phyloP scores from a whole-genome alignment of 306 rosid genomes.

The Vicia villosa region DNA sequence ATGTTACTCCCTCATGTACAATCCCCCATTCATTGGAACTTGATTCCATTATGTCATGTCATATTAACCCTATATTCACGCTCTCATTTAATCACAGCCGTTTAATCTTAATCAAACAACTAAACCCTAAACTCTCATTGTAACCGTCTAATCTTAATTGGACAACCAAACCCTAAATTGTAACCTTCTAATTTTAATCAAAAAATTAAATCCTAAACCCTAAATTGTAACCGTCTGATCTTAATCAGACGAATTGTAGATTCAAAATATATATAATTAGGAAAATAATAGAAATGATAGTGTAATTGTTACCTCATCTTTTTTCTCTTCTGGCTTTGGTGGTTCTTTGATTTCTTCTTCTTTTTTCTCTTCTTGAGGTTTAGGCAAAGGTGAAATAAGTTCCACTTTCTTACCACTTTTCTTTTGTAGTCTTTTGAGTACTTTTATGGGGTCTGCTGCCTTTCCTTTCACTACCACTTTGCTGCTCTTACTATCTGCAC shows the following conservation, averaged over 20 bases:
- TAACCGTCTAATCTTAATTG: too few species aligned
- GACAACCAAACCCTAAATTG: too few species aligned
- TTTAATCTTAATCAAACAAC: not conserved
- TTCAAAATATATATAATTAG: not conserved
- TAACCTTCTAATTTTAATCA: too few species aligned
- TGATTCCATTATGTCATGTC: not conserved
- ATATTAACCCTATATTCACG: not conserved
- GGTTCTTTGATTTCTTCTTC: slow-evolving; percentile 53
- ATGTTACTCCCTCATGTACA: not conserved
- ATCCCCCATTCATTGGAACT: slow-evolving; percentile 4
- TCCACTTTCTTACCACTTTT: slow-evolving; percentile 90
- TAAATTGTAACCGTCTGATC: not conserved
- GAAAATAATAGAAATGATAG: not conserved
- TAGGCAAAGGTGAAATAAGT: slow-evolving; percentile 86
- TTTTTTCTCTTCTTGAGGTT: slow-evolving; percentile 61
- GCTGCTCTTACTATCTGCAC: slow-evolving; percentile 68
- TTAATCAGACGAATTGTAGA: not conserved
- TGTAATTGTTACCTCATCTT: slow-evolving; percentile 66
- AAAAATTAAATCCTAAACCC: too few species aligned
- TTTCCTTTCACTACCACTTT: slow-evolving; percentile 88
- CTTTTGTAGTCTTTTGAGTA: slow-evolving; percentile 80
- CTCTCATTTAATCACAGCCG: not conserved
- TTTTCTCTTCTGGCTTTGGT: slow-evolving; percentile 55
- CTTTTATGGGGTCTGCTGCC: slow-evolving; percentile 87
- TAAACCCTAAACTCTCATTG: too few species aligned